Evolutionary conservation across 257 asterid species (phyloP).

Genomic region (Solanum virginianum): DNA sequence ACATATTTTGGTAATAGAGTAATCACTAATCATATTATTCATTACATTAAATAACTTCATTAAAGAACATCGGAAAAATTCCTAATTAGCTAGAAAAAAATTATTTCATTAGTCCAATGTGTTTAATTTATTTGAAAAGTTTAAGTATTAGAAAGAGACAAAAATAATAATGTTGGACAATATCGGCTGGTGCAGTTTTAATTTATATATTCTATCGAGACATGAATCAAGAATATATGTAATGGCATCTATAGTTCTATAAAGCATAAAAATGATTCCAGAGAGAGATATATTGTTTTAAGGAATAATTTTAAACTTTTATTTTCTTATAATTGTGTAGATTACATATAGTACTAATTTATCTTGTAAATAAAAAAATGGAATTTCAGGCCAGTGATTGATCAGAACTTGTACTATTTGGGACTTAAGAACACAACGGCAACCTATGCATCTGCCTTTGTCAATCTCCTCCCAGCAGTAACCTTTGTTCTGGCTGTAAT

Average conservation of each 20-base stretch:
- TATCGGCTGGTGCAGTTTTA: neutral
- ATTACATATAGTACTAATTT: neutral
- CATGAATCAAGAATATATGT: neutral
- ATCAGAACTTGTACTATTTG: constrained; percentile 72
- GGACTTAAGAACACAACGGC: constrained; percentile 85
- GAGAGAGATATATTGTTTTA: neutral
- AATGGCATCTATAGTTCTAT: neutral
- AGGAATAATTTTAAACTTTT: neutral
- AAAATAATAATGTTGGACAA: neutral
- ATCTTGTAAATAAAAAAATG: neutral
- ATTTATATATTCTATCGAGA: neutral
- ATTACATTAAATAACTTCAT: neutral
- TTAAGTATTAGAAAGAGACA: neutral
- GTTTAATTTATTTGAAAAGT: neutral
- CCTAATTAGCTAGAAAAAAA: neutral
- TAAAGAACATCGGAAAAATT: neutral
- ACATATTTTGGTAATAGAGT: neutral
- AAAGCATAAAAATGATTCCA: neutral
- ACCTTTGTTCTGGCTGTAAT: constrained; percentile 75
- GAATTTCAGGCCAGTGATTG: constrained; percentile 69
- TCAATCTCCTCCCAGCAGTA: constrained; percentile 78
- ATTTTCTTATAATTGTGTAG: neutral
- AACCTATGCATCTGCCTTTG: constrained; percentile 77
- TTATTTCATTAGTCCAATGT: neutral
- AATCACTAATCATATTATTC: neutral